Evolutionary conservation across 1,139 yeast species (phyloP).

Genomic region (Sugiyamaella paludigena): DNA sequence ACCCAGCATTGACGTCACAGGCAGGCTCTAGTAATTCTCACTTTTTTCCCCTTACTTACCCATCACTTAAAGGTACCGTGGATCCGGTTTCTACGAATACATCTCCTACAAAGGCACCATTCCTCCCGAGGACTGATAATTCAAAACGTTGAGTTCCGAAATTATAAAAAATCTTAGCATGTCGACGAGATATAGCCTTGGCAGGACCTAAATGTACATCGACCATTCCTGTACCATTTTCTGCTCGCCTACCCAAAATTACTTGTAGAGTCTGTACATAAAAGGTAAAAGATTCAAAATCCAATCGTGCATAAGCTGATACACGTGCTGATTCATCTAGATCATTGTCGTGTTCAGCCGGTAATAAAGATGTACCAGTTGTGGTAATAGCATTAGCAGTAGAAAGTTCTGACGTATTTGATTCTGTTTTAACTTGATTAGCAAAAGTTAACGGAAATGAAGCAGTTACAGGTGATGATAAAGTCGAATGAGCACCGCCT

Average conservation of each 20-base stretch:
- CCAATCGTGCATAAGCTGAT: conserved; percentile 91
- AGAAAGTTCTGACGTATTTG: conserved; percentile 6
- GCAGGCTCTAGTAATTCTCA: not conserved
- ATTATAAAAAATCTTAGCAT: conserved; percentile 91
- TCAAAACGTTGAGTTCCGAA: conserved; percentile 94
- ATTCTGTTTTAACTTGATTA: conserved; percentile 3
- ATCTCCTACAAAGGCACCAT: conserved; percentile 95
- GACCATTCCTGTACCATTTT: conserved; percentile 62
- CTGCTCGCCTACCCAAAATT: conserved; percentile 82
- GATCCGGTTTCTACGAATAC: conserved; percentile 82
- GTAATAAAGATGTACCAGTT: conserved; percentile 3
- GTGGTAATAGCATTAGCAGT: conserved; percentile 17
- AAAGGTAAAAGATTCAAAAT: conserved; percentile 88
- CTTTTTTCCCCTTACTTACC: conserved; percentile 31
- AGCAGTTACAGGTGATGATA: conserved; percentile 6
- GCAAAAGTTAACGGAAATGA: conserved; percentile 26
- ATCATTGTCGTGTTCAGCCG: conserved; percentile 19
- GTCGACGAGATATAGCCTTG: conserved; percentile 87
- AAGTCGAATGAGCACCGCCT: conserved; percentile 1
- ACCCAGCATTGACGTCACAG: too few relatives aligned
- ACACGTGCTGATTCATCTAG: conserved; percentile 49
- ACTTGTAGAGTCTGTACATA: conserved; percentile 96
- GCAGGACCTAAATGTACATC: conserved; percentile 91
- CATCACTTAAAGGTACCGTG: conserved; percentile 76
- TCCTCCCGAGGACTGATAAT: conserved; percentile 83